Percentiles rank a stretch among this genome's conserved stretches.
phyloP scores from a whole-genome alignment of 2,329 filamentous ascomycete genomes.

The Ceratocystiopsis brevicomis region DNA sequence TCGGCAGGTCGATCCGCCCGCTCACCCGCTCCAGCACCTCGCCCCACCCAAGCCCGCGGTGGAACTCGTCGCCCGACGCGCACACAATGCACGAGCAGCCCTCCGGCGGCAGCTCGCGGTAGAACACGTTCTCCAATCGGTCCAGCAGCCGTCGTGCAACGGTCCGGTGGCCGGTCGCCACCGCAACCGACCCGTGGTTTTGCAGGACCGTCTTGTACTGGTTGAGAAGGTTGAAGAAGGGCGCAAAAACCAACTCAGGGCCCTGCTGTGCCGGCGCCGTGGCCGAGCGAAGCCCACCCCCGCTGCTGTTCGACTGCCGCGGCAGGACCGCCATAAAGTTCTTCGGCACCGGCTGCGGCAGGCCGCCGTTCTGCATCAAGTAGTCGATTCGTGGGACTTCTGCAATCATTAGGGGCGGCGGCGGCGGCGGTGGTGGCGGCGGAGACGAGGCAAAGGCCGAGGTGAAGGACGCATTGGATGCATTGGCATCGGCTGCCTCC shows the following conservation, averaged over 20 bases:
- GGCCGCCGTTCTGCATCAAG: slow-evolving; percentile 70
- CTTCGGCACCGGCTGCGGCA: slow-evolving; percentile 52
- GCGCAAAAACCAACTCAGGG: slow-evolving; percentile 58
- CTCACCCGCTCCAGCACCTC: slow-evolving; percentile 88
- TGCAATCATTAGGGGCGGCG: slow-evolving; percentile 49
- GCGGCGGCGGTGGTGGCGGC: slow-evolving; percentile 49
- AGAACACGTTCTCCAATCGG: slow-evolving; percentile 84
- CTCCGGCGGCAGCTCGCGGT: slow-evolving; percentile 71
- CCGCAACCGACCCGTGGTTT: slow-evolving; percentile 76
- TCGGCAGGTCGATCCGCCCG: slow-evolving; percentile 66
- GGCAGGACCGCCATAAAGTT: slow-evolving; percentile 50
- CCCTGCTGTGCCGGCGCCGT: slow-evolving; percentile 43
- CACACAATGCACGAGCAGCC: slow-evolving; percentile 81
- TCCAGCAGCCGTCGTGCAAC: slow-evolving; percentile 82
- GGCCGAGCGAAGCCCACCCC: slow-evolving; percentile 27
- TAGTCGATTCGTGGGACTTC: slow-evolving; percentile 79
- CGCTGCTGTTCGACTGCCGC: slow-evolving; percentile 15
- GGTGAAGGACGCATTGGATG: slow-evolving; percentile 1
- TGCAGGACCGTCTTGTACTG: slow-evolving; percentile 68
- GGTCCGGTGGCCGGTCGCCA: slow-evolving; percentile 86
- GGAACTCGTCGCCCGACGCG: slow-evolving; percentile 38
- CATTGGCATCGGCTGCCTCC: neutral
- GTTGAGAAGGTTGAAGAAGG: slow-evolving; percentile 65
- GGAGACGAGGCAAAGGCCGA: slow-evolving; percentile 11
- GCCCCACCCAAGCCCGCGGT: slow-evolving; percentile 73